A percentile compares a stretch with the other conserved stretches of the same genome.
These are phyloP conservation scores for Saccharomycopsis selenospora DNA, from an alignment of 805 yeast species.

Conservation along the genomic window DNA sequence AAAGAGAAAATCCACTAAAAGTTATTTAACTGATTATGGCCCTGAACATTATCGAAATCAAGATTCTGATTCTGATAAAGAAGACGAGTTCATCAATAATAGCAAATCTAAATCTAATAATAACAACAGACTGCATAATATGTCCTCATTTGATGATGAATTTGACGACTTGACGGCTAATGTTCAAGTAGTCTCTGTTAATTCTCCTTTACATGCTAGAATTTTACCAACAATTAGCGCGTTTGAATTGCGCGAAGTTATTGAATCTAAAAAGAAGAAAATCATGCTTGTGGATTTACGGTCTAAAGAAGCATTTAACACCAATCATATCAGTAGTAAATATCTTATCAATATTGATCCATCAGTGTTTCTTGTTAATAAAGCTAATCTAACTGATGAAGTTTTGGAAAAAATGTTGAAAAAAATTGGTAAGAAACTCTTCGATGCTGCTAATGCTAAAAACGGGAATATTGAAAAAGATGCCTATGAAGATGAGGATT, in stretches of 20 bases:
- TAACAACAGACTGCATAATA: background rate
- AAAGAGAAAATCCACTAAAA: slow-evolving; percentile 17
- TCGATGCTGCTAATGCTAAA: slow-evolving; percentile 3
- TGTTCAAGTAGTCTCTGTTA: slow-evolving; percentile 1
- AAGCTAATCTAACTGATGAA: slow-evolving; percentile 12
- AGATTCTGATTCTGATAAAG: slow-evolving; percentile 5
- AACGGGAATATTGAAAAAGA: background rate
- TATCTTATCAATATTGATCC: slow-evolving; percentile 18
- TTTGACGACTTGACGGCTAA: slow-evolving; percentile 5
- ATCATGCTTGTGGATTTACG: slow-evolving; percentile 16
- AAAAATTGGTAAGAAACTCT: slow-evolving; percentile 9
- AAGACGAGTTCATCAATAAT: background rate
- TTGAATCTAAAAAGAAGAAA: slow-evolving; percentile 12
- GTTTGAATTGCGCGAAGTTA: background rate
- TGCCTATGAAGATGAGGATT: slow-evolving; percentile 13
- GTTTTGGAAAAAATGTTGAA: slow-evolving; percentile 13
- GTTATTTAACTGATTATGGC: slow-evolving; percentile 21
- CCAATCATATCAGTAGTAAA: slow-evolving; percentile 17
- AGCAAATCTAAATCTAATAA: background rate
- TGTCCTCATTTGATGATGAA: slow-evolving; percentile 1
- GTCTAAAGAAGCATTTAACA: slow-evolving; percentile 15
- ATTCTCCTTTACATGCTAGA: background rate
- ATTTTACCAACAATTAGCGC: background rate
- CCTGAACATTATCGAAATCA: slow-evolving; percentile 17
- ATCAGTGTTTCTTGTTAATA: background rate